Base-by-base conservation (phyloP, 1,284 basidiomycete genomes). In the Sutorius eximius region DNA sequence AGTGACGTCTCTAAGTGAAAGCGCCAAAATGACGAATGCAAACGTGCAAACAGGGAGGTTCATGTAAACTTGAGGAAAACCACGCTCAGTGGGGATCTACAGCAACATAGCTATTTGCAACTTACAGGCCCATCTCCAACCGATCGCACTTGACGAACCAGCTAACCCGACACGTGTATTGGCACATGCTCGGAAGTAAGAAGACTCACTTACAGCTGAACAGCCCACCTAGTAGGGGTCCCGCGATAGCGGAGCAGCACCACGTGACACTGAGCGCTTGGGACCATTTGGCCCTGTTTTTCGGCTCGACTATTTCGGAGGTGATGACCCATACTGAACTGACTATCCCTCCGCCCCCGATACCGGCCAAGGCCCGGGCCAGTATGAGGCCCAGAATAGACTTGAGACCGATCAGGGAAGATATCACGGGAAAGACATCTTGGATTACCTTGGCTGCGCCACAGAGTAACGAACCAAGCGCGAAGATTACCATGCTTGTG, bases 41-140 rank as follows among this genome's bases (percentile, higher is more conserved):
- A 82, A 61, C 29, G 81, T 67, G 65, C 86, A 87, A 49, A 91
- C 73, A n/a, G 89, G 89, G 45, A 91, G 74, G 72, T 91, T 92
- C 63, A 92, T 76, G 67, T 83, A 91, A 68, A 92, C 90, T 91
- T 52, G 38, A 42, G 34, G 30, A 29, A 59, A 51, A 56, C 46
- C 33, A 50, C n/a, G 37, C 40, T 58, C 44, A 70, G 54, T 36
- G 33, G 53, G 20, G 40, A 45, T 45, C 51, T 34, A 45, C 27
- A 15, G 9, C 16, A 38, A 36, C 6, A 45, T 15, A 34, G 50
- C 24, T 11, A n/a, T 52, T 34, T 29, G 37, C 22, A 22, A 79
- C 89, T 73, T 72, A 91, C 89, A 91, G 56, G 82, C 86, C 85
- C 87, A 91, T 78, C 89, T 78, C 89, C 89, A 91, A 62, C 74